Base-by-base conservation (phyloP, 495 filamentous ascomycete genomes). In the Tuber magnatum region DNA sequence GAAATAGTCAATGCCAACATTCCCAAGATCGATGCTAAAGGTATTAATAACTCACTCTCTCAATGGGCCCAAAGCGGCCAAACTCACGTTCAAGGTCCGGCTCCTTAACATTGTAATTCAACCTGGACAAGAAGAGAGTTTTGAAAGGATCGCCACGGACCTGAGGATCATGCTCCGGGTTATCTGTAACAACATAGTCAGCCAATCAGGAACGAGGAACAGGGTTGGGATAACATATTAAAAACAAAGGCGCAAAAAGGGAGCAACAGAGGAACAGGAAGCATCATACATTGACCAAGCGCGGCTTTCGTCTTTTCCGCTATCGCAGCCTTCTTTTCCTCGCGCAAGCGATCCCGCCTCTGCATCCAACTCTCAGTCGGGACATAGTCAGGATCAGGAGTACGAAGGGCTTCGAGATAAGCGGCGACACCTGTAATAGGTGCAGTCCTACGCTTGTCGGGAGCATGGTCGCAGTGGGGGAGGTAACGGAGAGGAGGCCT, bases 311-410 rank as follows among this genome's bases (percentile, higher is more conserved):
- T 68, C 69, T 91, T 84, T 70, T 88, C 87, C 78, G 91, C 85
- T 65, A 91, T 83, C 44, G 84, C 84, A 75, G 89, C 87, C 82
- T 90, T 89, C 86, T 93, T 92, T 86, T 99, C 94, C 46, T 86
- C 79, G 84, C 91, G 92, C 78, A 91, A 85, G 56, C 94, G 90
- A 84, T 93, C 92, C 80, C 92, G 90, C 80, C 87, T 87, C 86
- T 99, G 92, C 76, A 97, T 85, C 93, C 93, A 97, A 84, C 92
- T 94, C 85, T 97, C 94, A 14, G 93, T 96, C 35, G 94, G 90
- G 70, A 89, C 86, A 83, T 93, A 95, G n/a, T 88, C 88, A 72
- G 90, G 87, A 69, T 90, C 89, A 44, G 91, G 88, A 82, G 90
- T 89, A 48, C 90, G 85, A 20, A 97, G 85, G 12, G 87, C 89